A percentile compares a stretch with the other conserved stretches of the same genome.
Evolutionary conservation across 2,329 filamentous ascomycete genomes (phyloP).

Genomic region (Thielaviopsis populi): DNA sequence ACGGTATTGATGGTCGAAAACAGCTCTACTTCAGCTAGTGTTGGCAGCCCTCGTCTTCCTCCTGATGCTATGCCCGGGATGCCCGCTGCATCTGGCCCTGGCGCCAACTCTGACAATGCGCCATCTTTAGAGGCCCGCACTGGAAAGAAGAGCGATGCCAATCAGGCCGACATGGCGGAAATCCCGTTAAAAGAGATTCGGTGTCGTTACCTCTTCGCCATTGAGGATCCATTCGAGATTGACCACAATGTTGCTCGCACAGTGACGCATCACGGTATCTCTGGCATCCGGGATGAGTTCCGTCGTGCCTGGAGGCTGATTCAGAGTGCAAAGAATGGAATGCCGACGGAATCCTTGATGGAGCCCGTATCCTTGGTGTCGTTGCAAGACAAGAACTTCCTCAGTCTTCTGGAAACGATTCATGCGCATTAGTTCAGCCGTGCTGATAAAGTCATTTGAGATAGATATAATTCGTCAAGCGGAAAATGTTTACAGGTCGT

Average conservation of each 20-base stretch:
- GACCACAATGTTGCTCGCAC: constrained; percentile 81
- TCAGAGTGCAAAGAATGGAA: constrained; percentile 27
- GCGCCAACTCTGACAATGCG: constrained; percentile 16
- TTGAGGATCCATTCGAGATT: constrained; percentile 82
- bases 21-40: not conserved
- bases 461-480: too few relatives aligned
- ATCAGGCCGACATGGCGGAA: constrained; percentile 21
- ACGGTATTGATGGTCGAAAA: constrained; percentile 32
- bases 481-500: too few relatives aligned
- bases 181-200: constrained; percentile 51
- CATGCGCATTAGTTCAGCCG: not conserved
- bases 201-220: constrained; percentile 70
- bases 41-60: not conserved
- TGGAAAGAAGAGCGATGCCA: constrained; percentile 18
- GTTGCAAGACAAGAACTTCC: constrained; percentile 23
- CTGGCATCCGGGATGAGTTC: constrained; percentile 72
- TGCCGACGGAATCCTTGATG: constrained; percentile 34
- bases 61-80: not conserved
- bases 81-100: not conserved
- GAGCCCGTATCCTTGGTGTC: constrained; percentile 32
- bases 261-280: constrained; percentile 68
- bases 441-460: too few relatives aligned
- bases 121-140: not conserved
- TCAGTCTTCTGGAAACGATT: constrained; percentile 7
- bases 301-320: constrained; percentile 64